Base-by-base conservation (phyloP, 2,329 filamentous ascomycete species). In the Fusarium sp. region DNA sequence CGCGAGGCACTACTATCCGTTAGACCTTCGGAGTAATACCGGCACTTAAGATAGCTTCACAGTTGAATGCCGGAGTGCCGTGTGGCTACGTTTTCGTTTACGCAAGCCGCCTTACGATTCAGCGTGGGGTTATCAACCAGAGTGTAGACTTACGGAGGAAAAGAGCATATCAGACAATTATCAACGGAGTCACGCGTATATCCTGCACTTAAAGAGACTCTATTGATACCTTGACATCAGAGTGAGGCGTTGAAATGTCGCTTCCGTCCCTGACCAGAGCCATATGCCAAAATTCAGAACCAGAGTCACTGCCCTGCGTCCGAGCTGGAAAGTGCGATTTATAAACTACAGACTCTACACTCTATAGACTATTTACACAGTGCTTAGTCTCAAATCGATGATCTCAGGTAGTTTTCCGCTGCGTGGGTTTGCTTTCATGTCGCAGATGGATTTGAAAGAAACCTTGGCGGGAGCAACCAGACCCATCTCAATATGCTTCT, bases 401-500 rank as follows among this genome's bases (percentile, higher is more conserved):
- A 63, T 58, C 26, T 63, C 61, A 26, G 61, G 53, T n/a, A 59
- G 36, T 15, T 63, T 59, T 3, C 61, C 61, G 8, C n/a, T 63
- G 6, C 53, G 35, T 4, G 54, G 36, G 17, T 50, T 47, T 18
- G 26, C 35, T 35, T 36, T 50, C 61, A 63, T 63, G 17, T 59
- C 61, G n/a, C 35, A 26, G n/a, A 59, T 36, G 17, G 61, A 59
- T 26, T 63, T 59, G 42, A 63, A 63, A 20, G 5, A 42, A 24
- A 59, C 53, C 28, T 15, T 41, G 5, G 36, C 44, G 2, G 61
- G 53, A 9, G 61, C 53, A 35, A 63, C 18, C 24, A 63, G 20
- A 6, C 53, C 61, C 53, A 63, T 63, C n/a, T 58, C 53, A 20
- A 59, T 14, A 32, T 63, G 53, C 24, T 59, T 26, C 35, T 58